Base-by-base conservation (phyloP, 2,329 filamentous ascomycete species). In the Ceratocystis cacaofunesta region DNA sequence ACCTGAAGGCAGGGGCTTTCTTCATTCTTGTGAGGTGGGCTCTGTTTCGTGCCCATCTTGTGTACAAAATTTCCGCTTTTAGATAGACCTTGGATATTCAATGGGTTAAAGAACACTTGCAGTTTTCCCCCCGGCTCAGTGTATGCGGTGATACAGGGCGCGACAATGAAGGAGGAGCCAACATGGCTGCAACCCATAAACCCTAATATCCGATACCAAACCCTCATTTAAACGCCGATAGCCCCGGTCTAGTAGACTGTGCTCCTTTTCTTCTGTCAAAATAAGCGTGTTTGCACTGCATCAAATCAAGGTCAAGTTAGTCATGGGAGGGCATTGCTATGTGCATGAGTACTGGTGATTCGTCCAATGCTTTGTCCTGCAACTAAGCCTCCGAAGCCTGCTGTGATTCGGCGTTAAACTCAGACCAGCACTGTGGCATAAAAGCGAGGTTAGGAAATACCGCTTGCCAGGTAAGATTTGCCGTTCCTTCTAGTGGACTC, bases 11-110 rank as follows among this genome's bases (percentile, higher is more conserved):
- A 30, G 55, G 63, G 58, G 6, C 46, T 46, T 48, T 68, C 63
- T 36, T 63, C 17, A 10, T 63, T 25, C 7, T 32, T 22, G 19
- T 19, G 48, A 7, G 52, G 3, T 25, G 30, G 10, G 17, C 30
- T 57, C 61, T 30, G 43, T n/a, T 30, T 44, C 36, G 28, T 10
- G 17, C 41, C 22, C 43, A 22, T 65, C 63, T 48, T 63, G 30
- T 67, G 41, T 65, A 67, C 63, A 67, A 67, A 62, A 65, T 55
- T 36, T n/a, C 57, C 36, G 36, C n/a, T 65, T 43, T 55, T 62
- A 65, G n/a, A 61, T 61, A 61, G 32, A 63, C 46, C 19, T 55
- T 43, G 44, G 44, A 63, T 41, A 36, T 25, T 52, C 25, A 19
- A 5, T 19, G 25, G n/a, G 61, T 25, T 6, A 48, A 62, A 12